These are phyloP conservation scores for Mortierella sp. DNA, from an alignment of 371 early-diverging fungal species.

Conservation along the genomic window DNA sequence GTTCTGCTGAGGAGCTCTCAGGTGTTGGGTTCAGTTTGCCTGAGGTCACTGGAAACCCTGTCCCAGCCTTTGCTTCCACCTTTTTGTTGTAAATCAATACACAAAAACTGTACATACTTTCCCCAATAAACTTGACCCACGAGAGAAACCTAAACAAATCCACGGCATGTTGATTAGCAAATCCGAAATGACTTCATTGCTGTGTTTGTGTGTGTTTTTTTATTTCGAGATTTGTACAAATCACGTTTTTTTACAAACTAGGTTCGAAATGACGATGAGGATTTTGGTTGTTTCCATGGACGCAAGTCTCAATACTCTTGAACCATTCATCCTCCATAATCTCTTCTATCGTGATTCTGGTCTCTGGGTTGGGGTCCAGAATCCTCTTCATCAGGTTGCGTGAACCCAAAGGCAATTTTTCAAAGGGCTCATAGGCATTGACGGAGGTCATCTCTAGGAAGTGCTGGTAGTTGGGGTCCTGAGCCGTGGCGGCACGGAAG, in stretches of 20 bases:
- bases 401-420: constrained; percentile 64
- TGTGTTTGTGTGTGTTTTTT: neutral
- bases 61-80: constrained; percentile 82
- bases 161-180: too few species aligned
- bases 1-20: constrained; percentile 76
- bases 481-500: constrained; percentile 79
- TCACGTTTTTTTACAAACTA: constrained; percentile 1
- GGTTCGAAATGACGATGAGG: constrained; percentile 56
- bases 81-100: constrained; percentile 66
- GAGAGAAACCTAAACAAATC: too few species aligned
- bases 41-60: constrained; percentile 82
- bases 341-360: constrained; percentile 72
- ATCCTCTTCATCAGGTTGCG: constrained; percentile 78
- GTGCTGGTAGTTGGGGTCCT: constrained; percentile 72
- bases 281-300: constrained; percentile 54
- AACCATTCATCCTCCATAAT: constrained; percentile 80
- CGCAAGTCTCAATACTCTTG: constrained; percentile 67
- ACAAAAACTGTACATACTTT: neutral
- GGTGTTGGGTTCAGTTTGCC: constrained; percentile 78
- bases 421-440: constrained; percentile 71
- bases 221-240: neutral
- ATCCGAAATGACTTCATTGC: neutral
- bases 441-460: constrained; percentile 64
- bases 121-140: neutral
- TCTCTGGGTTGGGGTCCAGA: constrained; percentile 83